Conservation (phyloP, 2,329 filamentous ascomycete genomes). For the Phialophora tarda region DNA sequence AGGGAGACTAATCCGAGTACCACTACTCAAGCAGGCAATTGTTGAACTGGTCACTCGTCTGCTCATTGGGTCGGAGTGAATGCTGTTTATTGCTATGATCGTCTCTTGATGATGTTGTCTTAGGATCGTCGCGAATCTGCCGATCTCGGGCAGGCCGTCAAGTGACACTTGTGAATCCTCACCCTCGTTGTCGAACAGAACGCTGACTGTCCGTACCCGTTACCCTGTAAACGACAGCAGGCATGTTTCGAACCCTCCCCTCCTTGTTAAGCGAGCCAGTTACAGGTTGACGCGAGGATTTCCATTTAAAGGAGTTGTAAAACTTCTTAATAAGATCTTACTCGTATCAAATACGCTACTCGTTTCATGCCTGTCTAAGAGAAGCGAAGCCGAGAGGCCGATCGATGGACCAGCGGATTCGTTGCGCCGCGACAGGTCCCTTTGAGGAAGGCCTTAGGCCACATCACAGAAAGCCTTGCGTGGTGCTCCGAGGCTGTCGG, state of each 20-base stretch:
- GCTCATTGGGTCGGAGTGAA: constrained; percentile 11
- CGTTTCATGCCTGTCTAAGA: neutral
- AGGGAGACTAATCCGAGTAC: neutral
- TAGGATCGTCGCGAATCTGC: constrained; percentile 10
- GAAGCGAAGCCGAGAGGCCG: constrained; percentile 1
- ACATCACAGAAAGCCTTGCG: neutral
- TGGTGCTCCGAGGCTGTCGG: neutral
- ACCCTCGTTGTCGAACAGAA: neutral
- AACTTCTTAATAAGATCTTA: constrained; percentile 20
- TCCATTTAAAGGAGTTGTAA: constrained; percentile 12
- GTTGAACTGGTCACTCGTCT: neutral
- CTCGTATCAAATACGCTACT: neutral
- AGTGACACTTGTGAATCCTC: neutral
- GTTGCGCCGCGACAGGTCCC: neutral
- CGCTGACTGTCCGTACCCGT: neutral
- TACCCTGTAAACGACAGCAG: neutral
- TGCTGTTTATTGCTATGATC: constrained; percentile 19
- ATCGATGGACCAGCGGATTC: neutral
- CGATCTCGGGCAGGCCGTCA: constrained; percentile 7
- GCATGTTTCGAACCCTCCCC: neutral
- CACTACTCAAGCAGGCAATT: constrained; percentile 9
- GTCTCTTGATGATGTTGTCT: constrained; percentile 2
- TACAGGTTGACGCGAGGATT: neutral
- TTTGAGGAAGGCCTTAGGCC: neutral
- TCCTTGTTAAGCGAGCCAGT: constrained; percentile 9